Evolutionary conservation across 139 green algal species (phyloP), one percentile per base, ranked within the genome.

Genomic region (Coelastrella sp.): DNA sequence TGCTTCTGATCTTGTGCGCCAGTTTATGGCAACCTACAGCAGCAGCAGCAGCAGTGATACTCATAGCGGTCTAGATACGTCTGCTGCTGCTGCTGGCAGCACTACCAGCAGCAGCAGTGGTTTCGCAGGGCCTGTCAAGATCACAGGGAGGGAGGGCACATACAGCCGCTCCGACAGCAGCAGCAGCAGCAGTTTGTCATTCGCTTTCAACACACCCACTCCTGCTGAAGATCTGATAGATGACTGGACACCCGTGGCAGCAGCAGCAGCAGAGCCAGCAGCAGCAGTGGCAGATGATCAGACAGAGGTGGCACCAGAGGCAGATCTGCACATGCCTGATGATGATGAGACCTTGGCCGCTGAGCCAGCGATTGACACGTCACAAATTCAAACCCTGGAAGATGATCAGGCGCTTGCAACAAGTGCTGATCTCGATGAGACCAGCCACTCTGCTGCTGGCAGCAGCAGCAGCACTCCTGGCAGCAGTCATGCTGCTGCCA

Each of bases 1-100:
- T 77, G 81, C 81, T 11, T 88, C 83, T n/a, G 68, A 88, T 60
- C 83, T 88, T 7, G 83, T 88, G 66, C n/a, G 56, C 7, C 19
- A 80, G 54, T 88, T 88, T 57, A 88, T 88, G 83, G 17, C 61
- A 19, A 68, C 66, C 11, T 57, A 80, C 68, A 68, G 16, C 32
- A 85, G 79, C 54, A 85, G 57, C 80, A 75, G 20, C 80, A 75
- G 60, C 59, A 73, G 57, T n/a, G 61, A 3, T 57, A 64, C 32
- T 54, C 6, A 68, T 56, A 66, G 79, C 54, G 68, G n/a, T n/a
- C n/a, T n/a, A n/a, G n/a, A n/a, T n/a, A n/a, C n/a, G n/a, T n/a
- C n/a, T n/a, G n/a, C n/a, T n/a, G n/a, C n/a, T n/a, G n/a, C 16
- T 3, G 10, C 5, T 16, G 22, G 4, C 32, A 59, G 80, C 80